Conservation (phyloP, 2,329 filamentous ascomycete species). For the Anthostomella pinea region DNA sequence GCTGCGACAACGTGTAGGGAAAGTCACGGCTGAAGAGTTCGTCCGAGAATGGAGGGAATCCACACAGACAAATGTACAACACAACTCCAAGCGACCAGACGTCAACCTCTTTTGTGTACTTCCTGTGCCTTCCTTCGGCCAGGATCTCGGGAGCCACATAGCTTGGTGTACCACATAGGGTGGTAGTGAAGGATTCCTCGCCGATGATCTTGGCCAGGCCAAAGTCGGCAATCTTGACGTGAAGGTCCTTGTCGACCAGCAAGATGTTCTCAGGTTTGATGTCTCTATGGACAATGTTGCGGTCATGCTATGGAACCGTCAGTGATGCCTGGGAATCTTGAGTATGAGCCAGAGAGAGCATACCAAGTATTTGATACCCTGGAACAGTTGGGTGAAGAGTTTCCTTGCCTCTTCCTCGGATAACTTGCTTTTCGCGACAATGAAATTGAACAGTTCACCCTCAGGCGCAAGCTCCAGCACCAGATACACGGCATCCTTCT, state of each 20-base stretch:
- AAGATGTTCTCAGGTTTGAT: conserved; percentile 98
- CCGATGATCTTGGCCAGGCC: conserved; percentile 97
- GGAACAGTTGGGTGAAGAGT: conserved; percentile 86
- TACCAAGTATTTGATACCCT: conserved; percentile 93
- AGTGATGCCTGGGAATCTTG: conserved; percentile 6
- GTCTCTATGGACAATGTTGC: conserved; percentile 94
- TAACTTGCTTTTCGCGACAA: conserved; percentile 86
- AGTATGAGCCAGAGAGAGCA: conserved; percentile 36
- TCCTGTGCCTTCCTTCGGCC: conserved; percentile 73
- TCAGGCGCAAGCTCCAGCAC: conserved; percentile 87
- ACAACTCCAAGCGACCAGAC: conserved; percentile 98
- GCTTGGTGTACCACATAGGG: conserved; percentile 91
- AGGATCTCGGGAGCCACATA: conserved; percentile 97
- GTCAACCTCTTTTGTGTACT: conserved; percentile 93
- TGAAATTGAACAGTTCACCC: conserved; percentile 94
- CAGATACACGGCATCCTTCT: conserved; percentile 84
- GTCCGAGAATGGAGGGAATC: conserved; percentile 95
- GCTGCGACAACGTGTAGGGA: conserved; percentile 81
- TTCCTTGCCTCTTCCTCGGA: conserved; percentile 80
- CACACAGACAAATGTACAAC: conserved; percentile 93
- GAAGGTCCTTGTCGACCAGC: conserved; percentile 77
- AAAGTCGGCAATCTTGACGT: conserved; percentile 93
- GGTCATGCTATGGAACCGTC: conserved; percentile 69
- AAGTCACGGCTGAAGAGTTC: conserved; percentile 80
- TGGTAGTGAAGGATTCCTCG: conserved; percentile 96